These are phyloP conservation scores for Balamuthia mandrillaris DNA, from an alignment of 208 protist species.

Conservation along the genomic window DNA sequence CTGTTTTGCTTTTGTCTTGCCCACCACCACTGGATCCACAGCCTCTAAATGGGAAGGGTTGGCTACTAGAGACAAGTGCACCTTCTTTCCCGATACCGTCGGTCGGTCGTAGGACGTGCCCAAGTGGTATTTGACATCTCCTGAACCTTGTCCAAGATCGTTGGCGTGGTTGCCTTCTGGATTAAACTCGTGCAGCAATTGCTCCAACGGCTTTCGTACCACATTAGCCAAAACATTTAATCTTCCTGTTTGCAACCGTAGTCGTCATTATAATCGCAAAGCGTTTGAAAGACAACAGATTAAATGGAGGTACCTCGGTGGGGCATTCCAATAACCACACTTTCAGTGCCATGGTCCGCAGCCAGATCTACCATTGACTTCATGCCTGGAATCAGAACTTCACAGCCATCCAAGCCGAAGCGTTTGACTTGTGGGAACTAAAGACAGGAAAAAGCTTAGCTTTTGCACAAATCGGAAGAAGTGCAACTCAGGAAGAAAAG, in stretches of 20 bases:
- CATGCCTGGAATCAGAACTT: constrained; percentile 91
- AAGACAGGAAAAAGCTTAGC: too few species aligned
- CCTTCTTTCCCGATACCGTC: constrained; percentile 71
- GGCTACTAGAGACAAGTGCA: constrained; percentile 91
- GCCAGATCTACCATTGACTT: constrained; percentile 84
- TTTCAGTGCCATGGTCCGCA: constrained; percentile 80
- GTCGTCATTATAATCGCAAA: neutral
- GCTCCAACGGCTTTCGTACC: constrained; percentile 86
- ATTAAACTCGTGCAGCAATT: constrained; percentile 77
- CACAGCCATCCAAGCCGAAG: constrained; percentile 93
- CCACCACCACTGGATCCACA: constrained; percentile 96
- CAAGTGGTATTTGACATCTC: constrained; percentile 98
- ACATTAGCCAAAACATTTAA: constrained; percentile 95
- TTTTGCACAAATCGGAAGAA: too few species aligned
- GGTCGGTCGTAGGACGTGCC: constrained; percentile 79
- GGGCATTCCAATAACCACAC: constrained; percentile 95
- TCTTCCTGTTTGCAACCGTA: constrained; percentile 50
- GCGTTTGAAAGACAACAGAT: neutral
- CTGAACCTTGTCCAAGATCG: constrained; percentile 53
- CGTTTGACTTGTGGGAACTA: constrained; percentile 92
- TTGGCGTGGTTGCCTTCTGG: neutral
- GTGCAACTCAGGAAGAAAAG: too few species aligned
- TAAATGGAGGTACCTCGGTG: constrained; percentile 82
- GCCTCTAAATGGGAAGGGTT: constrained; percentile 98
- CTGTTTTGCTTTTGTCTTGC: constrained; percentile 93